Percentiles rank a stretch among this genome's conserved stretches.
Evolutionary conservation across 108 stramenopile species (phyloP).

Genomic region (Skeletonema costatum): DNA sequence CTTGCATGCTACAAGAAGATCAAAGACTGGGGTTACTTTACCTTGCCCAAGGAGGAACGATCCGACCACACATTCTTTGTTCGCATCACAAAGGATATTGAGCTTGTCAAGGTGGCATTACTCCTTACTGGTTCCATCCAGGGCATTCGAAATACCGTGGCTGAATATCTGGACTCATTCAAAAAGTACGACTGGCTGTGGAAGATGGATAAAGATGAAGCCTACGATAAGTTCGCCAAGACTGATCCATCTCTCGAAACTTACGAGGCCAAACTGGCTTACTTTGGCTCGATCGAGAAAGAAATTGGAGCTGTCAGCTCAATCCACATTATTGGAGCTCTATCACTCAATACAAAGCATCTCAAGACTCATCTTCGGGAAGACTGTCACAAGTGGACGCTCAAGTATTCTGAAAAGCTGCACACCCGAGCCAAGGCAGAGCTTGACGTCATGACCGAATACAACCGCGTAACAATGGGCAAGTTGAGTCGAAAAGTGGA

Average conservation of each 20-base stretch:
- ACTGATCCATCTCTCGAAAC: conserved; percentile 74
- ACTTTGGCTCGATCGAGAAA: conserved; percentile 63
- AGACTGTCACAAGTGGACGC: conserved; percentile 82
- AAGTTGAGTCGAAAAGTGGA: conserved; percentile 64
- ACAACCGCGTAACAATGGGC: conserved; percentile 67
- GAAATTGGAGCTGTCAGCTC: conserved; percentile 74
- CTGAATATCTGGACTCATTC: conserved; percentile 79
- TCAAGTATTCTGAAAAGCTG: conserved; percentile 60
- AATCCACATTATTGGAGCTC: conserved; percentile 88
- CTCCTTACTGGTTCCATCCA: conserved; percentile 91
- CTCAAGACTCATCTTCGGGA: conserved; percentile 73
- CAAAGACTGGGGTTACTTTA: conserved; percentile 57
- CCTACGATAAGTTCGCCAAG: conserved; percentile 75
- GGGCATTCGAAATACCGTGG: conserved; percentile 86
- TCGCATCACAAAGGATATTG: conserved; percentile 90
- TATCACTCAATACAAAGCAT: conserved; percentile 79
- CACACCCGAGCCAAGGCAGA: conserved; percentile 49
- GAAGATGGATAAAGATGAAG: conserved; percentile 84
- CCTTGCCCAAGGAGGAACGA: conserved; percentile 35
- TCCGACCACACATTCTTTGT: conserved; percentile 78
- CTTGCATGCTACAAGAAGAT: conserved; percentile 88
- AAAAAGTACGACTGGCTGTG: conserved; percentile 86
- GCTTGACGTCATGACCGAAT: conserved; percentile 81
- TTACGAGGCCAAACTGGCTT: conserved; percentile 73
- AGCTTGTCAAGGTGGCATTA: conserved; percentile 86